These are phyloP conservation scores for Phellinidium pouzarii DNA, from an alignment of 1,284 basidiomycete genomes.

Conservation along the genomic window DNA sequence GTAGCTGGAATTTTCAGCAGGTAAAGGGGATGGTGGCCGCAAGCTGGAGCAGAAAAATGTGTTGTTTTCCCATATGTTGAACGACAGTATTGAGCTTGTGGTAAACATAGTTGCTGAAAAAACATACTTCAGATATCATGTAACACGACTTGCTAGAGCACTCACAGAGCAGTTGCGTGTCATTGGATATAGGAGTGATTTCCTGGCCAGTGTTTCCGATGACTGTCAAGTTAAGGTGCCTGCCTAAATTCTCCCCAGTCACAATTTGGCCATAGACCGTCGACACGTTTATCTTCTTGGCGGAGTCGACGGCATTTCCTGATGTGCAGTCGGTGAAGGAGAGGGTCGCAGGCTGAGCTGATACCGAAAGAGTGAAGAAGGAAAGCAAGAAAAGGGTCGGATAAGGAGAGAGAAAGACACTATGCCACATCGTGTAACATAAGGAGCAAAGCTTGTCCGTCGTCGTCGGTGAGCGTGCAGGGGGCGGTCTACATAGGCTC, in stretches of 20 bases:
- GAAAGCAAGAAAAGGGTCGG: conserved; percentile 8
- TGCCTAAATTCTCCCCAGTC: conserved; percentile 35
- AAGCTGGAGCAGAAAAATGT: conserved; percentile 72
- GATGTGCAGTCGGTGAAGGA: conserved; percentile 55
- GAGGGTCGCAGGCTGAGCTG: conserved; percentile 45
- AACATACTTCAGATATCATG: conserved; percentile 8
- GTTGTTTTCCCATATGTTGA: conserved; percentile 62
- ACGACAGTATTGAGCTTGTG: conserved; percentile 72
- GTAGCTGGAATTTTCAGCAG: conserved; percentile 37
- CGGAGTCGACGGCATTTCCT: conserved; percentile 32
- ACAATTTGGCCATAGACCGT: conserved; percentile 72
- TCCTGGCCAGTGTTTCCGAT: conserved; percentile 50
- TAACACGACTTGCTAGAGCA: conserved; percentile 17
- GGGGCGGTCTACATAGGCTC: no score
- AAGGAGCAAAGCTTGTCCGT: conserved; percentile 6
- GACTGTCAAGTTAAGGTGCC: conserved; percentile 59
- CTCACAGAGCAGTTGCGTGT: conserved; percentile 60
- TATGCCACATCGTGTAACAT: conserved; percentile 16
- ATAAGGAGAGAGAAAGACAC: conserved; percentile 20
- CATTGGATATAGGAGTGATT: conserved; percentile 55
- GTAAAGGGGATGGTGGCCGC: conserved; percentile 66
- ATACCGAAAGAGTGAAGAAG: conserved; percentile 16
- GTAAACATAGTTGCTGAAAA: conserved; percentile 76
- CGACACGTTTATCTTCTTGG: conserved; percentile 59
- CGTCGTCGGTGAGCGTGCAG: conserved; percentile 1